Conservation (phyloP, 2,329 filamentous ascomycete species). For the Pezicula rhizophila region DNA sequence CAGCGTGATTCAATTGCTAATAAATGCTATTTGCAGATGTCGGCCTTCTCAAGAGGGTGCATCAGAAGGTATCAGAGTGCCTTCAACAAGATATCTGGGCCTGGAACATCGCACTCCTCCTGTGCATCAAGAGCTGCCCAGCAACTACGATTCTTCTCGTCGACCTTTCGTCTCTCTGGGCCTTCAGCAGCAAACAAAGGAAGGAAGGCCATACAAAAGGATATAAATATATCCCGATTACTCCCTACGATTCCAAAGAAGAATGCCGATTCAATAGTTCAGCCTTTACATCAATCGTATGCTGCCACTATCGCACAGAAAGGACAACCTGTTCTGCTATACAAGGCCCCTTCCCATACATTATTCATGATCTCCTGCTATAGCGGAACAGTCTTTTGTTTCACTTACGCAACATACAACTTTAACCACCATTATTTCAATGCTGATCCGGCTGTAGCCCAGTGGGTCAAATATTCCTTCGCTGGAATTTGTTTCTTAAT, state of each 20-base stretch:
- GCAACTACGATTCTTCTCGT: slow-evolving; percentile 8
- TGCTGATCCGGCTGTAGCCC: slow-evolving; percentile 43
- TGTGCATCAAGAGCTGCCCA: slow-evolving; percentile 8
- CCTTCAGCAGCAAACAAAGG: neutral
- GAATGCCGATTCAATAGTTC: neutral
- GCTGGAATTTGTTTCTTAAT: slow-evolving; percentile 53
- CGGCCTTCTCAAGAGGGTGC: slow-evolving; percentile 30
- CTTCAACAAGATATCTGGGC: slow-evolving; percentile 2
- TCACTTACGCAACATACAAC: slow-evolving; percentile 44
- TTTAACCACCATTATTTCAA: slow-evolving; percentile 43
- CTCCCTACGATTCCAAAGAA: neutral
- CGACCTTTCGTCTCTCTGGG: neutral
- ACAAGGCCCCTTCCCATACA: slow-evolving; percentile 58
- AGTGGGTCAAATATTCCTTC: slow-evolving; percentile 53
- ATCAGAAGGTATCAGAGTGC: slow-evolving; percentile 16
- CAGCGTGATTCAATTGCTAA: slow-evolving; percentile 8
- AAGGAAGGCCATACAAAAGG: neutral
- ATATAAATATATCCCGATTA: neutral
- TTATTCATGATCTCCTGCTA: slow-evolving; percentile 57
- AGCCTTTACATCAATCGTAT: slow-evolving; percentile 36
- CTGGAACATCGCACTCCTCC: slow-evolving; percentile 6
- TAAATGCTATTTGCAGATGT: slow-evolving; percentile 21
- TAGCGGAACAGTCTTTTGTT: slow-evolving; percentile 46
- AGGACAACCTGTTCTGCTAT: slow-evolving; percentile 52
- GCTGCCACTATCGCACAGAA: slow-evolving; percentile 49